A percentile compares a stretch with the other conserved stretches of the same genome.
Evolutionary conservation across 2,329 filamentous ascomycete genomes (phyloP).

Genomic region (Blastomyces silverae): DNA sequence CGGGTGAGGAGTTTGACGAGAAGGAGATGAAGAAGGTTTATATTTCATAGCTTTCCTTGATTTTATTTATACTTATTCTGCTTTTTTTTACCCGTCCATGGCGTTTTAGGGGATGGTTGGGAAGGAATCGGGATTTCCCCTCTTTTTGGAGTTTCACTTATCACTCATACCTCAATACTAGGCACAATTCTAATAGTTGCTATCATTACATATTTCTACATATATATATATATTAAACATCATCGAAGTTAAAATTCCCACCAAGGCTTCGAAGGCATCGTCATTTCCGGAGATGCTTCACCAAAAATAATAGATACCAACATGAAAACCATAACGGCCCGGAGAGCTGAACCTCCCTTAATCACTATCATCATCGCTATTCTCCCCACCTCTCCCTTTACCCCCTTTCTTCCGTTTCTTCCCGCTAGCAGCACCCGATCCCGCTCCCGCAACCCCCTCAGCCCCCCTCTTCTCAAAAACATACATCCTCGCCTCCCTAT

Average conservation of each 20-base stretch:
- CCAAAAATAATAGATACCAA: neutral
- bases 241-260: neutral
- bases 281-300: neutral
- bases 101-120: neutral
- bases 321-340: neutral
- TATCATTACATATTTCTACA: neutral
- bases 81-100: neutral
- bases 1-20: constrained; percentile 58
- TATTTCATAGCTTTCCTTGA: constrained; percentile 56
- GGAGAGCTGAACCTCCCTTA: constrained; percentile 17
- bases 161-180: neutral
- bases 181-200: neutral
- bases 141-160: neutral
- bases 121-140: neutral
- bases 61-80: neutral
- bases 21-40: constrained; percentile 76
- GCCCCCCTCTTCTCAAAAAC: constrained; percentile 39
- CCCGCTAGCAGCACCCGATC: constrained; percentile 16
- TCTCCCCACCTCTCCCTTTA: constrained; percentile 34
- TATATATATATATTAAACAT: neutral
- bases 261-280: neutral
- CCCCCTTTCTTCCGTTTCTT: constrained; percentile 32
- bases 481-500: constrained; percentile 43
- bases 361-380: constrained; percentile 30
- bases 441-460: constrained; percentile 21